Conservation (phyloP, 805 yeast species). For the Ogataea henricii region DNA sequence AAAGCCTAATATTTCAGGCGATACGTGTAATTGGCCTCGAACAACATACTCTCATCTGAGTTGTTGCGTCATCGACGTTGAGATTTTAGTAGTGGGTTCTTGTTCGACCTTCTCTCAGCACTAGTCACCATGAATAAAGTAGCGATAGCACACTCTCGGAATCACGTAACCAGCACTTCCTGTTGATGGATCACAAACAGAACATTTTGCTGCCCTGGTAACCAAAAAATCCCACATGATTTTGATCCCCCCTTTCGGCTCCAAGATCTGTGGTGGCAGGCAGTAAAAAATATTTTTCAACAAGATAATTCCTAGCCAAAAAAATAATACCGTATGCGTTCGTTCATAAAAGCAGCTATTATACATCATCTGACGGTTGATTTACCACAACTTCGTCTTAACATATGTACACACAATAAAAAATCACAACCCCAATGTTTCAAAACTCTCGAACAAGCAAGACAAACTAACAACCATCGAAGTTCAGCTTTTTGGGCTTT, state of each 20-base stretch:
- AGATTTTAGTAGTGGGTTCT: too few species aligned
- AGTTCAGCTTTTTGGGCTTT: slow-evolving; percentile 43
- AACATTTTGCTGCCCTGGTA: background rate
- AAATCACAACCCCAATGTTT: background rate
- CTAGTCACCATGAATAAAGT: too few species aligned
- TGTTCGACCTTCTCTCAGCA: too few species aligned
- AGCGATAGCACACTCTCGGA: too few species aligned
- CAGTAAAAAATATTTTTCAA: background rate
- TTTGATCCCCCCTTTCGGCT: slow-evolving; percentile 2
- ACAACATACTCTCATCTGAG: too few species aligned
- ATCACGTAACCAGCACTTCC: too few species aligned
- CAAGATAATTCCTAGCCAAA: background rate
- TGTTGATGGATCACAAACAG: background rate
- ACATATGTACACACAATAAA: slow-evolving; percentile 8
- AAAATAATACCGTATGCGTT: slow-evolving; percentile 3
- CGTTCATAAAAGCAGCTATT: slow-evolving; percentile 6
- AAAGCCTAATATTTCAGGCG: too few species aligned
- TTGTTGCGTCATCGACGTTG: too few species aligned
- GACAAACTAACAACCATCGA: slow-evolving; percentile 21
- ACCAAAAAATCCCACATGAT: background rate
- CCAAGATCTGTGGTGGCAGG: background rate
- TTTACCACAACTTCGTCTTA: background rate
- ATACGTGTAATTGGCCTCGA: too few species aligned
- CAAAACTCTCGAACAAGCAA: background rate
- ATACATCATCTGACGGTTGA: slow-evolving; percentile 5